phyloP scores from a whole-genome alignment of 1,284 basidiomycete genomes.

The Leccinum cinnamomeum region DNA sequence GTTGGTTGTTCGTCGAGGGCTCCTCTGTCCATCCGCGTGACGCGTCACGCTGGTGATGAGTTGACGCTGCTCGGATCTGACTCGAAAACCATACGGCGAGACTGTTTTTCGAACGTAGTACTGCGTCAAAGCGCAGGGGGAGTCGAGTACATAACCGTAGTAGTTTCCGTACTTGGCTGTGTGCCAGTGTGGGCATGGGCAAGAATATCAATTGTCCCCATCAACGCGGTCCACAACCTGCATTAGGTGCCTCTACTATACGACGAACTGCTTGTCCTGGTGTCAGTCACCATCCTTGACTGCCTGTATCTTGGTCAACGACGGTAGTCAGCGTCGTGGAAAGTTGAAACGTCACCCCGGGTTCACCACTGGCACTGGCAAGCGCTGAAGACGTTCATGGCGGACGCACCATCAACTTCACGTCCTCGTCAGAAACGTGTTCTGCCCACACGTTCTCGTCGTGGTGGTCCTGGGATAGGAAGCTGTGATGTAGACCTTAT shows the following conservation, averaged over 20 bases:
- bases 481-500: slow-evolving; percentile 76
- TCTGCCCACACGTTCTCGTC: slow-evolving; percentile 73
- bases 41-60: no score
- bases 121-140: not conserved
- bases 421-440: slow-evolving; percentile 65
- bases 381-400: slow-evolving; percentile 25
- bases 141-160: not conserved
- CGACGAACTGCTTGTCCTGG: slow-evolving; percentile 8
- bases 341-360: slow-evolving; percentile 6
- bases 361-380: slow-evolving; percentile 3
- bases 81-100: no score
- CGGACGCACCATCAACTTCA: slow-evolving; percentile 25
- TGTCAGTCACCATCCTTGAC: slow-evolving; percentile 4
- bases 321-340: slow-evolving; percentile 7
- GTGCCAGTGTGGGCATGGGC: not conserved
- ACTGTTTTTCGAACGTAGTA: not conserved
- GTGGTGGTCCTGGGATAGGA: slow-evolving; percentile 76
- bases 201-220: not conserved
- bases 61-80: no score
- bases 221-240: slow-evolving; percentile 13
- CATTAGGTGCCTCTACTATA: slow-evolving; percentile 9
- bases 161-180: not conserved
- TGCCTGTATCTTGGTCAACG: slow-evolving; percentile 2
- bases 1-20: slow-evolving; percentile 44
- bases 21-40: not conserved